These are phyloP conservation scores for Mucuna pruriens DNA, from an alignment of 306 rosid species.

Conservation along the genomic window DNA sequence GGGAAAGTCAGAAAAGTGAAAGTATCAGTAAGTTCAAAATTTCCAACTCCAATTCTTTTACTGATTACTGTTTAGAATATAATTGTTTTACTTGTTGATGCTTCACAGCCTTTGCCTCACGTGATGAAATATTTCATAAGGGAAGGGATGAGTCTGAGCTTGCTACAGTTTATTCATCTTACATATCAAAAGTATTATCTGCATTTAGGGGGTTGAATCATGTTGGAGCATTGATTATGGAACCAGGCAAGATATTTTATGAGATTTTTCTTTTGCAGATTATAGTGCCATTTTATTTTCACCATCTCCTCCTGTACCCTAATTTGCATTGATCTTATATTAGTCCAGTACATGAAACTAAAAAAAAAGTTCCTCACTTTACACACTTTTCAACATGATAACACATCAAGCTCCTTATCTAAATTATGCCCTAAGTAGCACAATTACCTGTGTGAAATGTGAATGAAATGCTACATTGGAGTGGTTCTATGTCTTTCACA, in stretches of 20 bases:
- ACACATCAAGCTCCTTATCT: constrained; percentile 7
- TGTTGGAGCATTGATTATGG: constrained; percentile 83
- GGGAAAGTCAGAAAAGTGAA: constrained; percentile 41
- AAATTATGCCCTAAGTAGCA: constrained; percentile 12
- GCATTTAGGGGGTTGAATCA: constrained; percentile 47
- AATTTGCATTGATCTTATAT: constrained; percentile 1
- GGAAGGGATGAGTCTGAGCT: constrained; percentile 77
- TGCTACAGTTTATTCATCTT: constrained; percentile 71
- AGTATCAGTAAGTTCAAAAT: constrained; percentile 53
- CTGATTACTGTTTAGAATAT: constrained; percentile 29
- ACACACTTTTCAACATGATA: background rate
- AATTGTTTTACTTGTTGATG: constrained; percentile 40
- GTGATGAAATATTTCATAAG: constrained; percentile 67
- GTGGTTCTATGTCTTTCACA: constrained; percentile 25
- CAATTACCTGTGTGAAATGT: constrained; percentile 15
- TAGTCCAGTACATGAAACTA: background rate
- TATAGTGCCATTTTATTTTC: constrained; percentile 26
- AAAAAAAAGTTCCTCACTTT: background rate
- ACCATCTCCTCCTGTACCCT: constrained; percentile 3
- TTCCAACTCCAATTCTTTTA: constrained; percentile 22
- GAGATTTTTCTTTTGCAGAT: constrained; percentile 21
- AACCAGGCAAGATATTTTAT: constrained; percentile 77
- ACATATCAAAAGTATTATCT: constrained; percentile 65
- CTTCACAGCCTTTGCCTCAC: constrained; percentile 70
- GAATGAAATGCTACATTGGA: constrained; percentile 34